A percentile compares a stretch with the other conserved stretches of the same genome.
Evolutionary conservation across 371 early-diverging fungal genomes (phyloP).

Genomic region (Rhizopus sp.): DNA sequence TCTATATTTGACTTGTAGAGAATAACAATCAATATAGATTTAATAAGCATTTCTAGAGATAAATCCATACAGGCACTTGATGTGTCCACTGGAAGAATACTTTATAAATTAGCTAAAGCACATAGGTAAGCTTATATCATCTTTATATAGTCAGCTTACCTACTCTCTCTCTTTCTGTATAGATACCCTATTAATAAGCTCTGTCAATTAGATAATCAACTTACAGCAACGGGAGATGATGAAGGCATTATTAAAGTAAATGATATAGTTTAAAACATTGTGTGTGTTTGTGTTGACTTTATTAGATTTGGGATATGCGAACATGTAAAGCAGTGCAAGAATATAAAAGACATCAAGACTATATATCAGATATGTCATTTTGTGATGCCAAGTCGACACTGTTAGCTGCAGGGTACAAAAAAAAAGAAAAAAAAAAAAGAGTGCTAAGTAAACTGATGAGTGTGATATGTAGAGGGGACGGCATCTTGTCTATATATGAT

Average conservation of each 20-base stretch:
- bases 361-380: conserved; percentile 81
- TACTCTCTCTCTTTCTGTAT: neutral
- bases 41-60: conserved; percentile 5
- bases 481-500: conserved; percentile 87
- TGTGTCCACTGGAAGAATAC: conserved; percentile 2
- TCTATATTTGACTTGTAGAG: neutral
- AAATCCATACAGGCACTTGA: conserved; percentile 7
- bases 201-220: conserved; percentile 62
- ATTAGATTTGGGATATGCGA: conserved; percentile 83
- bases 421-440: neutral
- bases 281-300: neutral
- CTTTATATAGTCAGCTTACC: neutral
- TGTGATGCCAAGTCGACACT: conserved; percentile 66
- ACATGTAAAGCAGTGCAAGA: conserved; percentile 65
- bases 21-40: neutral
- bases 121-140: conserved; percentile 67
- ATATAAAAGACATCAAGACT: conserved; percentile 84
- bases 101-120: conserved; percentile 17
- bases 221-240: conserved; percentile 92
- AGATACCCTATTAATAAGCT: conserved; percentile 78
- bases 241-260: conserved; percentile 80
- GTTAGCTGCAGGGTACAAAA: conserved; percentile 59
- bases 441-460: too few species aligned
- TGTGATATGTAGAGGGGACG: conserved; percentile 71
- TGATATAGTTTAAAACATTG: neutral